These are phyloP conservation scores for Microcera coccophila DNA, from an alignment of 2,329 filamentous ascomycete genomes.

Conservation along the genomic window DNA sequence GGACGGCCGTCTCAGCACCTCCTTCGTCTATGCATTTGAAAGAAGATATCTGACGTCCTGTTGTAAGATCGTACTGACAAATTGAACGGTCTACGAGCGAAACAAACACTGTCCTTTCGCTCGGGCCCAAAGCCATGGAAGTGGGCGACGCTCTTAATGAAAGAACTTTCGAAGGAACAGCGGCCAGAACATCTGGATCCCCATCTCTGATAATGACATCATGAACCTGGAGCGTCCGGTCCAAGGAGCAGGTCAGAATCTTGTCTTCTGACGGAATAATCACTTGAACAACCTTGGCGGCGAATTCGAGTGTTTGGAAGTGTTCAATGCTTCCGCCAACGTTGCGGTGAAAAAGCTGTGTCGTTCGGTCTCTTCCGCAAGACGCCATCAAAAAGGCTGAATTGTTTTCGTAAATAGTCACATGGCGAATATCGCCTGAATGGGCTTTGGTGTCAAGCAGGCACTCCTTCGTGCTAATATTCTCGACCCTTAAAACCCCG, in stretches of 20 bases:
- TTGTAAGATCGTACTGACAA: conserved; percentile 59
- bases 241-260: conserved; percentile 81
- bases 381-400: conserved; percentile 68
- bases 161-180: conserved; percentile 71
- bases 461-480: conserved; percentile 58
- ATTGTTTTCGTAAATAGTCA: conserved; percentile 65
- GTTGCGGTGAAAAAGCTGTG: conserved; percentile 75
- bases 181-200: conserved; percentile 64
- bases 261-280: conserved; percentile 71
- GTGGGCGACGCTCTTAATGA: conserved; percentile 82
- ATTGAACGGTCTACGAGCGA: conserved; percentile 59
- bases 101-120: conserved; percentile 56
- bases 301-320: conserved; percentile 90
- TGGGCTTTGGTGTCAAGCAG: conserved; percentile 79
- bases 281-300: conserved; percentile 73
- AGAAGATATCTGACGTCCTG: conserved; percentile 63
- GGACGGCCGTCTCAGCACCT: conserved; percentile 73
- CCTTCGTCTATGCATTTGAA: conserved; percentile 85
- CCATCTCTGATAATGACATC: conserved; percentile 69
- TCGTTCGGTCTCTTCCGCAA: conserved; percentile 83
- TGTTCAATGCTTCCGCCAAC: conserved; percentile 62
- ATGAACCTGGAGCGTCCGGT: conserved; percentile 80
- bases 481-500: conserved; percentile 72
- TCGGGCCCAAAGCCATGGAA: conserved; percentile 70
- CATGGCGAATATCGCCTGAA: conserved; percentile 76